These are phyloP conservation scores for Neurospora sublineolata DNA, from an alignment of 495 filamentous ascomycete species.

Conservation along the genomic window DNA sequence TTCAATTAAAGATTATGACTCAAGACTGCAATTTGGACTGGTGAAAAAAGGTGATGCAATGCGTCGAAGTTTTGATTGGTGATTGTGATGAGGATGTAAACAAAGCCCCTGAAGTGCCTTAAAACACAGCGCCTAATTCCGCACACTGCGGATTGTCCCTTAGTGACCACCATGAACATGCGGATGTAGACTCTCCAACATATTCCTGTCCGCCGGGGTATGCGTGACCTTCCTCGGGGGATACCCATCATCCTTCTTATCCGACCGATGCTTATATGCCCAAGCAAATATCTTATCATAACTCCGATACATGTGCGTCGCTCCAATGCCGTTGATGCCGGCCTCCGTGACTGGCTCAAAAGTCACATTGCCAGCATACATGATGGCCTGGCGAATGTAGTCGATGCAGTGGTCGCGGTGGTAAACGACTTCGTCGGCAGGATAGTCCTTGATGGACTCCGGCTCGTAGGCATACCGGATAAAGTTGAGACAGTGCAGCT, in stretches of 20 bases:
- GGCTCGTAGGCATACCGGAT: slow-evolving; percentile 4
- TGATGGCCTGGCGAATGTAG: slow-evolving; percentile 19
- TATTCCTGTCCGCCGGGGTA: not conserved
- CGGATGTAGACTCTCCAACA: not conserved
- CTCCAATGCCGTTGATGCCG: slow-evolving; percentile 1
- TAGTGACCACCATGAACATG: not conserved
- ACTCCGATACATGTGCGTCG: slow-evolving; percentile 2
- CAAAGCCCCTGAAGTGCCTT: not conserved
- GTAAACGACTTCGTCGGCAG: not conserved
- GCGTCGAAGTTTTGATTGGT: not conserved
- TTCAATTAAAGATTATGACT: not conserved
- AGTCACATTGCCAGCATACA: slow-evolving; percentile 22
- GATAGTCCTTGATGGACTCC: not conserved
- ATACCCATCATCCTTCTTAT: slow-evolving; percentile 1
- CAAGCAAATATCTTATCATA: slow-evolving; percentile 2
- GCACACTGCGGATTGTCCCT: too few relatives aligned
- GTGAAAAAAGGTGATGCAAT: not conserved
- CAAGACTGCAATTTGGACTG: not conserved
- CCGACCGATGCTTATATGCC: slow-evolving; percentile 1
- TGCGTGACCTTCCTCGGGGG: not conserved
- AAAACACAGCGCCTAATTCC: not conserved
- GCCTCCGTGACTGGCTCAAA: slow-evolving; percentile 2
- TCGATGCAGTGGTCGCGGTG: slow-evolving; percentile 24
- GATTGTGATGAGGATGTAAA: not conserved
- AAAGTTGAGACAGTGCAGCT: not conserved